Percentiles rank a stretch among this genome's conserved stretches.
Evolutionary conservation across 2,329 filamentous ascomycete genomes (phyloP).

Genomic region (Geosmithia flava): DNA sequence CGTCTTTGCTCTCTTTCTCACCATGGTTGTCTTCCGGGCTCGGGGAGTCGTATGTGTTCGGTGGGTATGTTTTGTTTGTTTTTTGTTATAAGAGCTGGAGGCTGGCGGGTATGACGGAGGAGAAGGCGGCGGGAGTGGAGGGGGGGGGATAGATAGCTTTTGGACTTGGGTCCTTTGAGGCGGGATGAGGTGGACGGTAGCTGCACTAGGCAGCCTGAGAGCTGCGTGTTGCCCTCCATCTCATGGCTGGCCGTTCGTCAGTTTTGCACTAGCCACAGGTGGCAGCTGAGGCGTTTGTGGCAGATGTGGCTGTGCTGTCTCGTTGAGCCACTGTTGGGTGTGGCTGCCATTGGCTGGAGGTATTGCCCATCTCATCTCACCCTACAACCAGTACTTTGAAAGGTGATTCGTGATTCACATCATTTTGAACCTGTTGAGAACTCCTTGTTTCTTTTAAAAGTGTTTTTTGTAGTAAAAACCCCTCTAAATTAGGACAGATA

Average conservation of each 20-base stretch:
- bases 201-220: slow-evolving; percentile 9
- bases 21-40: slow-evolving; percentile 15
- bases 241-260: background rate
- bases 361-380: background rate
- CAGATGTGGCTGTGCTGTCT: background rate
- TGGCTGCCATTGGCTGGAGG: background rate
- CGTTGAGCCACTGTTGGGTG: background rate
- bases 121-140: background rate
- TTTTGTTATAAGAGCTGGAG: background rate
- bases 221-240: slow-evolving; percentile 1
- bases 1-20: slow-evolving; percentile 9
- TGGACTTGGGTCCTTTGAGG: background rate
- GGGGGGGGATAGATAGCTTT: background rate
- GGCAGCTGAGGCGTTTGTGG: background rate
- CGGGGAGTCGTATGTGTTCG: slow-evolving; percentile 3
- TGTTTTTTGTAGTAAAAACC: too few species aligned
- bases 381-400: too few species aligned
- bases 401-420: too few species aligned
- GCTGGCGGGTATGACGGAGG: background rate
- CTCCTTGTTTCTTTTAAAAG: too few species aligned
- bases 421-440: too few species aligned
- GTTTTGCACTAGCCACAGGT: background rate
- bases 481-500: too few species aligned
- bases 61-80: background rate
- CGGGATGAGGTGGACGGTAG: slow-evolving; percentile 29